Percentiles rank a stretch among this genome's conserved stretches.
phyloP scores from a whole-genome alignment of 495 filamentous ascomycete genomes.

The Aspergillus incahuasiensis region DNA sequence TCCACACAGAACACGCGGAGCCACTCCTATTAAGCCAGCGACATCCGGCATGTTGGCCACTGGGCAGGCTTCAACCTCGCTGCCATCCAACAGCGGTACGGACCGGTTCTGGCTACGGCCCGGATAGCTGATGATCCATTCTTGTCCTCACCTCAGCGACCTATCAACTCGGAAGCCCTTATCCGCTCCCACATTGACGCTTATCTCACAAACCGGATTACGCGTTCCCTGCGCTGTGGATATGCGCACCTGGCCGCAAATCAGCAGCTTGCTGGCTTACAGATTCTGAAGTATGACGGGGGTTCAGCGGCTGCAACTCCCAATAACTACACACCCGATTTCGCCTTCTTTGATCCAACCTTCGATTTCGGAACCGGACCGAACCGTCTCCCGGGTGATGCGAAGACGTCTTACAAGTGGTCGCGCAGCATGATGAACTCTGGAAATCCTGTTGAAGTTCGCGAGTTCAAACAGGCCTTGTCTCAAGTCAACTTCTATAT shows the following conservation, averaged over 20 bases:
- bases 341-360: conserved; percentile 1
- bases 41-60: background rate
- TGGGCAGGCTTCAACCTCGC: background rate
- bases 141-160: background rate
- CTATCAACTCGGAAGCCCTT: background rate
- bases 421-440: background rate
- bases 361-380: background rate
- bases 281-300: background rate
- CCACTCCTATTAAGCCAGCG: background rate
- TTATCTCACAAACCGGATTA: background rate
- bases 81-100: background rate
- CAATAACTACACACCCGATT: conserved; percentile 14
- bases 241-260: conserved; percentile 6
- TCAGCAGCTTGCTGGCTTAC: background rate
- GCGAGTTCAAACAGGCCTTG: conserved; percentile 16
- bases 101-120: background rate
- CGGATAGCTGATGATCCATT: background rate
- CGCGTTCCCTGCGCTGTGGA: conserved; percentile 7
- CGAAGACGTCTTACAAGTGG: conserved; percentile 22
- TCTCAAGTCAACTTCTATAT: conserved; percentile 20
- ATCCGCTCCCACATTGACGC: conserved; percentile 5
- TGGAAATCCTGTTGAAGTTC: background rate
- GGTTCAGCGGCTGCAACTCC: background rate
- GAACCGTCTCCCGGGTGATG: conserved; percentile 16
- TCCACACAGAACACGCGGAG: background rate